Conservation (phyloP, 208 protist species). For the Acanthamoeba culbertsoni region DNA sequence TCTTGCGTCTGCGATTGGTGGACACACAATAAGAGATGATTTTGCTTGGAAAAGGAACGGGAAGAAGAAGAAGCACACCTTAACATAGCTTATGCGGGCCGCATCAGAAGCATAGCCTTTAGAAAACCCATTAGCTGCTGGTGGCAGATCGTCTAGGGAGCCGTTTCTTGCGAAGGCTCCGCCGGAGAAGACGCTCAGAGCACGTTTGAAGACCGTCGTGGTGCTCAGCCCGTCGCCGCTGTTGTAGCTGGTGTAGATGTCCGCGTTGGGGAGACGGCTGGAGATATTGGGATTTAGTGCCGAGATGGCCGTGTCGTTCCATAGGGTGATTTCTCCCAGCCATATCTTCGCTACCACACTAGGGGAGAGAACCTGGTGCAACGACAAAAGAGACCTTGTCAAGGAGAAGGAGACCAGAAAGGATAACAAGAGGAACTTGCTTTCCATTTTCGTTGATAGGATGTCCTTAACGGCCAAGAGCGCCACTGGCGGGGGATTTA, state of each 20-base stretch:
- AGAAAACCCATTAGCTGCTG: background rate
- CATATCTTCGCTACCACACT: background rate
- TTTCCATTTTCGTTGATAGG: no score
- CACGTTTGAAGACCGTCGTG: background rate
- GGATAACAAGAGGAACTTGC: background rate
- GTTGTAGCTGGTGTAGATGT: background rate
- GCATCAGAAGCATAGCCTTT: background rate
- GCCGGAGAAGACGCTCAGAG: background rate
- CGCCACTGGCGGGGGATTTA: no score
- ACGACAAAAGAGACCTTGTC: no score
- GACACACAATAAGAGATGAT: background rate
- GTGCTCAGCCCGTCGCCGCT: background rate
- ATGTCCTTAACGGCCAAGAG: no score
- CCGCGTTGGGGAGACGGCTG: background rate
- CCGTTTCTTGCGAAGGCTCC: background rate
- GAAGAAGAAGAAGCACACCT: background rate
- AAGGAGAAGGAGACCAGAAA: no score
- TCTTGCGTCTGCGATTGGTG: background rate
- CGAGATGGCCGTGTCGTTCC: background rate
- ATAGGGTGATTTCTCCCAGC: background rate
- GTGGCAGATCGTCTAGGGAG: background rate
- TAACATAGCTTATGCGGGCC: background rate
- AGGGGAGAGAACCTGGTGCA: background rate
- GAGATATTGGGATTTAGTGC: background rate
- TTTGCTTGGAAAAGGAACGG: background rate